phyloP scores from a whole-genome alignment of 2,329 filamentous ascomycete genomes.

The Polychaeton citri region DNA sequence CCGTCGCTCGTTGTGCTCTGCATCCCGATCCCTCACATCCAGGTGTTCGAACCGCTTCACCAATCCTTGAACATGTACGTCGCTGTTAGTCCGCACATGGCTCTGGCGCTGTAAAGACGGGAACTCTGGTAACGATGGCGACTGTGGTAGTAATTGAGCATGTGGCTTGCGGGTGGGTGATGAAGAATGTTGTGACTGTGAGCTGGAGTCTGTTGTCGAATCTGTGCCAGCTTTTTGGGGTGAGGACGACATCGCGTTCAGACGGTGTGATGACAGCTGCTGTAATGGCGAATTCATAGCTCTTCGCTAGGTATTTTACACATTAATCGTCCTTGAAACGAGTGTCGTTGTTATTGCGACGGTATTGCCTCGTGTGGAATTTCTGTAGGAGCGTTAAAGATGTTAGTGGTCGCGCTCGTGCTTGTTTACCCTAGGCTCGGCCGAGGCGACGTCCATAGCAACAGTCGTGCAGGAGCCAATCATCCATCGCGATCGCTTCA shows the following conservation, averaged over 20 bases:
- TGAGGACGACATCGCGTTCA: not conserved
- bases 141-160: slow-evolving; percentile 9
- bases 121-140: slow-evolving; percentile 21
- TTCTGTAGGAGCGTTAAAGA: too few relatives aligned
- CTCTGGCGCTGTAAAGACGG: slow-evolving; percentile 8
- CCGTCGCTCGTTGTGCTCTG: slow-evolving; percentile 25
- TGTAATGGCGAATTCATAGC: not conserved
- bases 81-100: slow-evolving; percentile 42
- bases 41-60: slow-evolving; percentile 63
- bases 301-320: too few relatives aligned
- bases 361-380: too few relatives aligned
- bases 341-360: too few relatives aligned
- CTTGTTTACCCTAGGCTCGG: not conserved
- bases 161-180: not conserved
- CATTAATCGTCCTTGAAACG: too few relatives aligned
- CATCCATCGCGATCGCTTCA: too few relatives aligned
- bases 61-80: slow-evolving; percentile 36
- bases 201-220: not conserved
- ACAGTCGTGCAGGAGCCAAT: too few relatives aligned
- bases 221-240: not conserved
- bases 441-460: not conserved
- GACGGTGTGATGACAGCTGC: not conserved
- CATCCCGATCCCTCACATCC: slow-evolving; percentile 37
- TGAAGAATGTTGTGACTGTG: not conserved
- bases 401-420: not conserved